phyloP scores from a whole-genome alignment of 176 grass and related monocot genomes.

The Secale cereale region DNA sequence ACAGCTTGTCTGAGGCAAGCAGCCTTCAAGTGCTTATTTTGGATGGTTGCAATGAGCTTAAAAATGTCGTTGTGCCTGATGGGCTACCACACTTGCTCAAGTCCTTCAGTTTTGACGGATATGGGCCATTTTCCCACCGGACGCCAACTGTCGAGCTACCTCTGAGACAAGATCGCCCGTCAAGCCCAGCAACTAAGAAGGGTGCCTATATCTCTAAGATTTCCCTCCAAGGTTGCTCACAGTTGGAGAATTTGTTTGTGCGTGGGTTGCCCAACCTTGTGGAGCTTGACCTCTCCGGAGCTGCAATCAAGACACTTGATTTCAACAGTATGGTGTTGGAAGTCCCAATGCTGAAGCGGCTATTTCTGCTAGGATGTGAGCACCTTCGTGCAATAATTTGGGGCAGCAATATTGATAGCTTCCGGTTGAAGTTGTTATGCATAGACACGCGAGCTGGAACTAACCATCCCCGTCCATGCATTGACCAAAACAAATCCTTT shows the following conservation, averaged over 20 bases:
- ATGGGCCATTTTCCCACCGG: neutral
- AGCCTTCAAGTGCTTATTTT: no score
- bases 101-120: constrained; percentile 15
- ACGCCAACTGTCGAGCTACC: no score
- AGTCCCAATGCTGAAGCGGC: neutral
- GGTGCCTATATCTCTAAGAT: neutral
- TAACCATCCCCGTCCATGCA: no score
- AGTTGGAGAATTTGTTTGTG: neutral
- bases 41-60: no score
- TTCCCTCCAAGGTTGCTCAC: neutral
- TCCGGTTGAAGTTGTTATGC: neutral
- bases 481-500: neutral
- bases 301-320: neutral
- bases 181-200: no score
- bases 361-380: constrained; percentile 11
- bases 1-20: neutral
- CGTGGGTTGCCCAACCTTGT: neutral
- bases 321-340: neutral
- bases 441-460: neutral
- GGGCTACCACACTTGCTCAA: neutral
- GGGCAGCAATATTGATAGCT: neutral
- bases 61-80: no score
- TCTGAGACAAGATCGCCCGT: no score
- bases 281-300: neutral
- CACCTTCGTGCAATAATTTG: neutral